Percentiles rank a stretch among this genome's conserved stretches.
Evolutionary conservation across 768 basidiomycete species (phyloP).

Genomic region (Lactifluus echinatus): DNA sequence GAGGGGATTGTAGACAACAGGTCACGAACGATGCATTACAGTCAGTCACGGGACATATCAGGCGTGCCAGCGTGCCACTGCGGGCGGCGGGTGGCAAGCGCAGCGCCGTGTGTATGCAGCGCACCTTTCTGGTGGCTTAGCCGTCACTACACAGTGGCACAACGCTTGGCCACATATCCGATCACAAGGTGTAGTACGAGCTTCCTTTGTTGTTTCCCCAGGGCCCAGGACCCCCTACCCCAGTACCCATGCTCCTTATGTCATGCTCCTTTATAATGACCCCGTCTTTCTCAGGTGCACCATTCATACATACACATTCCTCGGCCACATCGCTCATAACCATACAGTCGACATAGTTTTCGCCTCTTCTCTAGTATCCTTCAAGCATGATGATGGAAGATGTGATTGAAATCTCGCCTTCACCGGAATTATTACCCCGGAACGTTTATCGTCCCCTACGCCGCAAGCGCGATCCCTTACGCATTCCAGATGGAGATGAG

Average conservation of each 20-base stretch:
- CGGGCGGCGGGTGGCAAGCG: neutral
- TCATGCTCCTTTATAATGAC: neutral
- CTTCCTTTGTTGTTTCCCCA: neutral
- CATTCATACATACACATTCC: neutral
- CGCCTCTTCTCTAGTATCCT: neutral
- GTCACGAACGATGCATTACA: neutral
- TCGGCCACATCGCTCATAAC: neutral
- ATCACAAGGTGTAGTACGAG: neutral
- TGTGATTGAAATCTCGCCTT: conserved; percentile 18
- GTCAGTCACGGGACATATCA: neutral
- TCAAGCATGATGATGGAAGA: conserved; percentile 5
- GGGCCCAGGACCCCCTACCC: neutral
- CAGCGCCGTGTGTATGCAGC: neutral
- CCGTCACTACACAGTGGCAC: neutral
- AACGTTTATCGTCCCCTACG: conserved; percentile 6
- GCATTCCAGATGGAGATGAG: conserved; percentile 7
- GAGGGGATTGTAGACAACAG: neutral
- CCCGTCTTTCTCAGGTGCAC: neutral
- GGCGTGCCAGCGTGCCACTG: neutral
- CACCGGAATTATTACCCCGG: conserved; percentile 8
- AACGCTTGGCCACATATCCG: neutral
- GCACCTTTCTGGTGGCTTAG: neutral
- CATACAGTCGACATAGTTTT: neutral
- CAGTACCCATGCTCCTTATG: too few species aligned
- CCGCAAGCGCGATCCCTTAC: conserved; percentile 14